Conservation (phyloP, 208 protist species). For the Acanthamoeba castellanii region DNA sequence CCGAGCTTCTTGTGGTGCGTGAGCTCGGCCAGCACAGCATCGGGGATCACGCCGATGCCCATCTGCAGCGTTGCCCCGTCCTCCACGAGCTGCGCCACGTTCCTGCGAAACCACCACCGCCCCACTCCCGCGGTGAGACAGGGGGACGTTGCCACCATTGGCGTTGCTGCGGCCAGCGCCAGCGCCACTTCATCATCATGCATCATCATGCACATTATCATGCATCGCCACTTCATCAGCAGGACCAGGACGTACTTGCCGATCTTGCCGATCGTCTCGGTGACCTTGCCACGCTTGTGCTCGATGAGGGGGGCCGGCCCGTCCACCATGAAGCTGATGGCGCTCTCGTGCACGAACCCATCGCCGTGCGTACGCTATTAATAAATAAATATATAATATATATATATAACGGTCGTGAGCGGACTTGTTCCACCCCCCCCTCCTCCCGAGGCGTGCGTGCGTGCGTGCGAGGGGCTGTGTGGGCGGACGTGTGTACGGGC, state of each 20-base stretch:
- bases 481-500: constrained; percentile 59
- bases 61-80: constrained; percentile 87
- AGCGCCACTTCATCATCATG: not conserved
- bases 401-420: too few species aligned
- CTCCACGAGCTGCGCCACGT: constrained; percentile 83
- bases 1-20: constrained; percentile 79
- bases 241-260: not conserved
- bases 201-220: too few species aligned
- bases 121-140: not conserved
- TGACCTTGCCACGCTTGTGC: not conserved
- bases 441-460: not conserved
- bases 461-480: not conserved
- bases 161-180: too few species aligned
- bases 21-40: constrained; percentile 81
- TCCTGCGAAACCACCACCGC: constrained; percentile 35
- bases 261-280: constrained; percentile 23
- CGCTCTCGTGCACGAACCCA: constrained; percentile 81
- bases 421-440: too few species aligned
- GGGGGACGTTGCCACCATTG: too few species aligned
- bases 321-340: constrained; percentile 82
- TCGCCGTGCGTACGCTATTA: constrained; percentile 84
- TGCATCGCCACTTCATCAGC: too few species aligned
- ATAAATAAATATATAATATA: too few species aligned
- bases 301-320: constrained; percentile 5
- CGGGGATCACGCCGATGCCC: constrained; percentile 87